Percentiles rank a stretch among this genome's conserved stretches.
phyloP scores from a whole-genome alignment of 352 stramenopile genomes.

The Pythium folliculosum region DNA sequence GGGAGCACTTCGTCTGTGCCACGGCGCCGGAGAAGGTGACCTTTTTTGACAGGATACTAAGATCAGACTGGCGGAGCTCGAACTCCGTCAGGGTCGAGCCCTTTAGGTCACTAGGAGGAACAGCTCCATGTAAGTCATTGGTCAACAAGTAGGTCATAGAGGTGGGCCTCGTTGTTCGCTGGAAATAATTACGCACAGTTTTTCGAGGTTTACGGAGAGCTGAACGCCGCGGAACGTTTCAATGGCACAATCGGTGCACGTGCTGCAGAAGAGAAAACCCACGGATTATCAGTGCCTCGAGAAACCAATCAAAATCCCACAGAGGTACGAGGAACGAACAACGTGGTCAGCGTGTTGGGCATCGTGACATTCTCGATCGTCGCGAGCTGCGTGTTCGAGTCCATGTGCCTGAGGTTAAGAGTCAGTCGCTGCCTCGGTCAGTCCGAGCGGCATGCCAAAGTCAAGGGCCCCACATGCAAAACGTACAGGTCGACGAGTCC shows the following conservation, averaged over 20 bases:
- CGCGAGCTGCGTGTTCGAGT: conserved; percentile 1
- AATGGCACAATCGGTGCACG: conserved; percentile 11
- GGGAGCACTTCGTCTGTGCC: background rate
- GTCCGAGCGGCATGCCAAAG: too few species aligned
- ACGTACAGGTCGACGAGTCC: conserved; percentile 11
- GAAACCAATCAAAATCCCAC: too few species aligned
- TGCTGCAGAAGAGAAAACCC: background rate
- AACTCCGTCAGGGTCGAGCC: background rate
- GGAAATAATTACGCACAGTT: conserved; percentile 13
- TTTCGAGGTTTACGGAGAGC: conserved; percentile 14
- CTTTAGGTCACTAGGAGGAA: background rate
- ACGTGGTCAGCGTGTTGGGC: conserved; percentile 6
- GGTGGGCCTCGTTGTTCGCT: too few species aligned
- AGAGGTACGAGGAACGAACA: conserved; percentile 11
- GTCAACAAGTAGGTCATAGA: too few species aligned
- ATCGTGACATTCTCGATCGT: conserved; percentile 22
- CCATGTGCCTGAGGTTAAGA: conserved; percentile 3
- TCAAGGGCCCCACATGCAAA: too few species aligned
- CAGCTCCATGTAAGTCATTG: too few species aligned
- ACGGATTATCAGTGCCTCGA: background rate
- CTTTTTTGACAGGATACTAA: background rate
- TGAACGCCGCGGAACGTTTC: conserved; percentile 21
- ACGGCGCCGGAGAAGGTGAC: background rate
- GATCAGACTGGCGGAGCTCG: conserved; percentile 13
- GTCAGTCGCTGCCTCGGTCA: too few species aligned